phyloP scores from a whole-genome alignment of 129 eudicot species.

The Helianthus tuberosus region DNA sequence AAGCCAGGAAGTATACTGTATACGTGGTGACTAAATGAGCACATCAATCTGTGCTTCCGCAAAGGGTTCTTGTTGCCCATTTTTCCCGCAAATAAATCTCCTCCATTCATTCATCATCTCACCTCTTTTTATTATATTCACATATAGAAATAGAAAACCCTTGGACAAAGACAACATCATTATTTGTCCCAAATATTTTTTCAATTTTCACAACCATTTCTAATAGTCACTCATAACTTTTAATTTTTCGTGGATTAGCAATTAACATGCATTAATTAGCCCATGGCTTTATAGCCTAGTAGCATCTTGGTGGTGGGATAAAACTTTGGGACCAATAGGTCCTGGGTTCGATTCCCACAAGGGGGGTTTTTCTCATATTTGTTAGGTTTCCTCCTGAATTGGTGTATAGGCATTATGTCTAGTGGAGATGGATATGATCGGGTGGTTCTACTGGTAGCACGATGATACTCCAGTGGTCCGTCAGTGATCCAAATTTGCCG shows the following conservation, averaged over 20 bases:
- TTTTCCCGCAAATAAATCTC: constrained; percentile 39
- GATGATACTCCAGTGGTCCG: too few relatives aligned
- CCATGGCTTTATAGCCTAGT: too few relatives aligned
- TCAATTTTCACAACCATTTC: not conserved
- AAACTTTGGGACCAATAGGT: too few relatives aligned
- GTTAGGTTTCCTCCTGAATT: too few relatives aligned
- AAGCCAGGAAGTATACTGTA: not conserved
- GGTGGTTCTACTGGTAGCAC: too few relatives aligned
- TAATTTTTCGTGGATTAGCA: not conserved
- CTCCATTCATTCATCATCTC: constrained; percentile 19
- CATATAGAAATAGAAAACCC: not conserved
- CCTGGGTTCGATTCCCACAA: too few relatives aligned
- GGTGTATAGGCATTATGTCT: too few relatives aligned
- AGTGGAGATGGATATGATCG: too few relatives aligned
- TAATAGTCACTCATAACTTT: not conserved
- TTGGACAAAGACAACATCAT: constrained; percentile 23
- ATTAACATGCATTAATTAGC: not conserved
- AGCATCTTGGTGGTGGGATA: too few relatives aligned
- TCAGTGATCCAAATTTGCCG: too few relatives aligned
- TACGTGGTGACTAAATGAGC: constrained; percentile 6
- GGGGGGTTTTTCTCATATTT: too few relatives aligned
- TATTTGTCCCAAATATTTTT: not conserved
- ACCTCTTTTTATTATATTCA: constrained; percentile 1
- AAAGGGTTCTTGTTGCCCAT: constrained; percentile 37
- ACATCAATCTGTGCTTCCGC: constrained; percentile 32